Base-by-base conservation (phyloP, 192 early-diverging fungal genomes). In the Coemansia sp. region DNA sequence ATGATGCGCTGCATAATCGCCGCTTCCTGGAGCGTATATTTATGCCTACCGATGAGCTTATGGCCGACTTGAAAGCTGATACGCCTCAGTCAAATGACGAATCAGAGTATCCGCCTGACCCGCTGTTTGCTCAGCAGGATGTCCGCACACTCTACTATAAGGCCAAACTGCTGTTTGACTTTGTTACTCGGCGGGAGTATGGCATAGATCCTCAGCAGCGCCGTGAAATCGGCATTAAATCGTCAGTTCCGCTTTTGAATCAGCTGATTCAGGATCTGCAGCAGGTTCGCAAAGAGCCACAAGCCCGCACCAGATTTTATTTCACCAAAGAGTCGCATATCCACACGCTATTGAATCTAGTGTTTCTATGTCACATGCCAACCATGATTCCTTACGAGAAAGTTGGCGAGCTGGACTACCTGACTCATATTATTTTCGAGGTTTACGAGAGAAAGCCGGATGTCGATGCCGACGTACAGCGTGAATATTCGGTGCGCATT, bases 341-440 rank as follows among this genome's bases (percentile, higher is more conserved):
- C 18, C 92, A 94, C 62, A 90, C 89, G 1, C 70, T 98, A 51
- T 81, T 98, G 33, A 98, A 96, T 60, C 81, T 96, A 18, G 88
- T 98, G 3, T 86, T 93, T 55, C 80, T 92, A 6, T 90, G 88
- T 48, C 91, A 89, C 21, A 78, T 96, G 48, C 89, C 89, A 15
- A 91, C 86, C 1, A 79, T 85, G 59, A 63, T 89, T 7, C 65
- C 79, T 15, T 80, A 80, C 37, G 68, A 78, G 18, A 70, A 86
- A 6, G 79, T 94, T 11, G 87, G 86, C 20, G 96, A 98, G 75
- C 72, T 98, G 14, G 96, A 98, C 59, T 98, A 94, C 67, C 68
- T 98, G 44, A 96, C 96, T 1, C 96, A 98, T 57, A 98, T 98
- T 49, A 94, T 91, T 6, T 96, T 98, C 75, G 96, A 98, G 70